These are phyloP conservation scores for Porpolomopsis calyptriformis DNA, from an alignment of 768 basidiomycete genomes.

Conservation along the genomic window DNA sequence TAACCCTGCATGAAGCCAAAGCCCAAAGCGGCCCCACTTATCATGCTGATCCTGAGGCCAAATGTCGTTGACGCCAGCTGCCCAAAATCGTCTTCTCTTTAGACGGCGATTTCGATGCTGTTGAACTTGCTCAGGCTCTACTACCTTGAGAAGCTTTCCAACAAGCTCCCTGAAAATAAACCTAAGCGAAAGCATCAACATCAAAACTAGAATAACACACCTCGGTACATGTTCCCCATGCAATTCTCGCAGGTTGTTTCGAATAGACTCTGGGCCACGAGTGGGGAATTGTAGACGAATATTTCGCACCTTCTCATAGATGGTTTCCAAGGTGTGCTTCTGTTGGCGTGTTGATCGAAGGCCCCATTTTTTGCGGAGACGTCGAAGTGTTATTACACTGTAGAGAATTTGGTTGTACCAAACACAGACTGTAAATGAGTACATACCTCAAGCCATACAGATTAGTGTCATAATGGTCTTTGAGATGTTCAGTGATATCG, in stretches of 20 bases:
- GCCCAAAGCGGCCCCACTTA: slow-evolving; percentile 26
- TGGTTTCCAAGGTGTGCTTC: background rate
- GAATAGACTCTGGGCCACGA: background rate
- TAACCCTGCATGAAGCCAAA: slow-evolving; percentile 21
- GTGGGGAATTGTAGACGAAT: background rate
- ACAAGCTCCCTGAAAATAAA: slow-evolving; percentile 7
- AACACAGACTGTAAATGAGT: background rate
- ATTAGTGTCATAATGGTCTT: background rate
- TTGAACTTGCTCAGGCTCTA: slow-evolving; percentile 10
- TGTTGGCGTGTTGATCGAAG: background rate
- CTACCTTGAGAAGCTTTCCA: slow-evolving; percentile 3
- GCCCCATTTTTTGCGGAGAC: slow-evolving; percentile 1
- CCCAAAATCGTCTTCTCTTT: slow-evolving; percentile 17
- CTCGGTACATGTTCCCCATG: background rate
- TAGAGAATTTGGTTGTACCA: background rate
- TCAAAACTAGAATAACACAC: slow-evolving; percentile 11
- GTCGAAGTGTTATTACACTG: background rate
- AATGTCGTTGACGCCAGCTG: slow-evolving; percentile 25
- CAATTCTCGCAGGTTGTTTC: background rate
- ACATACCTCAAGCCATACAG: slow-evolving; percentile 1
- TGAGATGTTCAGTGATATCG: background rate
- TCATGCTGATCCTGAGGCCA: slow-evolving; percentile 28
- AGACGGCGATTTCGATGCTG: slow-evolving; percentile 9
- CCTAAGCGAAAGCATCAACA: background rate
- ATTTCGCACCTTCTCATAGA: background rate